Evolutionary conservation across 2,329 filamentous ascomycete species (phyloP), one percentile per base, ranked within the genome.

Genomic region (Emmonsiellopsis sp.): DNA sequence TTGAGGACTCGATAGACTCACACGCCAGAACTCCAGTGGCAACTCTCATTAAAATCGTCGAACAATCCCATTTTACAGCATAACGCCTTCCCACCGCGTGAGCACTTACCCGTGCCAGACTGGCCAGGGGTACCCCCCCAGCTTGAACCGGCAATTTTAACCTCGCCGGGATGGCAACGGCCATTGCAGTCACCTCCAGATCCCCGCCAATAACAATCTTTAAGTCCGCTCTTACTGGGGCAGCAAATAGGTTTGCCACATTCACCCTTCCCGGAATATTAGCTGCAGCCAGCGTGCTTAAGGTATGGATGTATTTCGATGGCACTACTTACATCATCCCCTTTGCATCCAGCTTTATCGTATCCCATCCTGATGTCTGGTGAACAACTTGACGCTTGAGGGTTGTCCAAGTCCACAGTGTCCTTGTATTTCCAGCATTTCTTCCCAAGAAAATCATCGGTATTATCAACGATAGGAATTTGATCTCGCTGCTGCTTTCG

Each of bases 151-250:
- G 30, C 30, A 49, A 49, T 49, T 11, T 34, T 11, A 7, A 57
- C 57, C 35, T 59, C 57, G 11, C 57, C 57, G 20, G 51, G 47
- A 38, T 59, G 57, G 13, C 57, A 59, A 13, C 54, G 53, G 7
- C 57, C 55, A 31, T 59, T 59, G 31, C 57, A 59, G 31, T 57
- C 41, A 30, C 32, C 45, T 34, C 31, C 35, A 37, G 41, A 41
- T 15, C 57, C 57, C 35, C 57, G 56, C 57, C 56, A 59, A 2
- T 55, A 20, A 47, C 56, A 58, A 40, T 50, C 53, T 6, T 41
- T 44, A 9, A 52, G 55, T 16, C 55, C 50, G 13, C 55, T 53
- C 15, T 56, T 47, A 2, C 49, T 50, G 13, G 57, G 55, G 44
- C 55, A 57, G 47, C 55, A 57, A 31, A 57, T 57, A 31, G 54